A percentile compares a stretch with the other conserved stretches of the same genome.
Conservation (phyloP, 352 stramenopile species). For the Phytopythium mirpurense region DNA sequence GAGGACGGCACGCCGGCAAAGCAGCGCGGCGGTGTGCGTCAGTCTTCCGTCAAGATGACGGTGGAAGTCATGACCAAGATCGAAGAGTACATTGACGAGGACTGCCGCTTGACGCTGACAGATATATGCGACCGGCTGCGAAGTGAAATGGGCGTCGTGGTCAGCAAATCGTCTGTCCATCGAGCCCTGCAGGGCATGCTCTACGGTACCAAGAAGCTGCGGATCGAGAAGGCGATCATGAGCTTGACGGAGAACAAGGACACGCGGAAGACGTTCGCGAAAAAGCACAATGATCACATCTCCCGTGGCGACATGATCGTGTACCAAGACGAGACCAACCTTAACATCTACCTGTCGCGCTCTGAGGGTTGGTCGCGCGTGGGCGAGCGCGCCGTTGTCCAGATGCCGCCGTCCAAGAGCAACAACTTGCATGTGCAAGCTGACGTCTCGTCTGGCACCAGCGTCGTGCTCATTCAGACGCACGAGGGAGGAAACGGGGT, state of each 20-base stretch:
- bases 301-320: slow-evolving; percentile 15
- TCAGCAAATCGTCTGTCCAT: slow-evolving; percentile 10
- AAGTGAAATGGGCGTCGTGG: slow-evolving; percentile 6
- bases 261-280: not conserved
- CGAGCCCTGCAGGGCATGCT: slow-evolving; percentile 14
- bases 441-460: slow-evolving; percentile 6
- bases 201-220: slow-evolving; percentile 12
- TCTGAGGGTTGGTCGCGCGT: slow-evolving; percentile 8
- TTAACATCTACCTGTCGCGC: slow-evolving; percentile 21
- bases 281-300: slow-evolving; percentile 8
- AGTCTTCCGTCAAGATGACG: slow-evolving; percentile 9
- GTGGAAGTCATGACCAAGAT: slow-evolving; percentile 13
- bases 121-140: slow-evolving; percentile 5
- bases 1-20: not conserved
- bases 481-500: no score
- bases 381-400: slow-evolving; percentile 6
- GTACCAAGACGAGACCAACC: slow-evolving; percentile 18
- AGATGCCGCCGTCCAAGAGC: slow-evolving; percentile 10
- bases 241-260: slow-evolving; percentile 15
- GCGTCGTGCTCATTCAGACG: slow-evolving; percentile 12
- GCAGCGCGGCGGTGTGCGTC: slow-evolving; percentile 3
- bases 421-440: slow-evolving; percentile 15
- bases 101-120: slow-evolving; percentile 9
- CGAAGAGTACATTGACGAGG: slow-evolving; percentile 11
- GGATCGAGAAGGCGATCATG: slow-evolving; percentile 18